A percentile compares a stretch with the other conserved stretches of the same genome.
Conservation (phyloP, 345 rosid species). For the Sonneratia alba region DNA sequence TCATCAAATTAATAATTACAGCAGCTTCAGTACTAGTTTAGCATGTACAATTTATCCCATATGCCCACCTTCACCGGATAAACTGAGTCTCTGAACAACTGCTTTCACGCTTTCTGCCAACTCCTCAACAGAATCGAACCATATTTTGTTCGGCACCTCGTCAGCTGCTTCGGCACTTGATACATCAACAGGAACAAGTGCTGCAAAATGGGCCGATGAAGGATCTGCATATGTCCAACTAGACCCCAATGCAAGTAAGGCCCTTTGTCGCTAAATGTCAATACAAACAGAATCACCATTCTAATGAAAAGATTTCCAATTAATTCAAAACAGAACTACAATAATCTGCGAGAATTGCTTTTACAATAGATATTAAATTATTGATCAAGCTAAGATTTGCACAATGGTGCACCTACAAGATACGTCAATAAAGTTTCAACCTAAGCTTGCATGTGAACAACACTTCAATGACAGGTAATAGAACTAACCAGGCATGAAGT, state of each 20-base stretch:
- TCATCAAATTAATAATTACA: background rate
- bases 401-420: background rate
- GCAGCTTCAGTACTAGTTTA: background rate
- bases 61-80: slow-evolving; percentile 52
- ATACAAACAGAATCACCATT: background rate
- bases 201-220: slow-evolving; percentile 76
- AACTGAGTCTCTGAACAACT: slow-evolving; percentile 54
- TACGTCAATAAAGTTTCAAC: background rate
- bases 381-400: background rate
- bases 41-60: background rate
- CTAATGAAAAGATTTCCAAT: background rate
- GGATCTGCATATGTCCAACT: slow-evolving; percentile 80
- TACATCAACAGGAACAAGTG: slow-evolving; percentile 64
- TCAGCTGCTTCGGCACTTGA: slow-evolving; percentile 70
- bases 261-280: background rate
- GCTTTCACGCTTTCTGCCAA: slow-evolving; percentile 68
- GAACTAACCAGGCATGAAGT: slow-evolving; percentile 10
- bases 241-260: slow-evolving; percentile 1
- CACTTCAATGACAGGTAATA: slow-evolving; percentile 18
- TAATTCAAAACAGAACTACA: background rate
- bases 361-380: background rate
- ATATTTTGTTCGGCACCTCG: slow-evolving; percentile 47
- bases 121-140: slow-evolving; percentile 50
- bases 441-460: background rate
- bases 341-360: background rate